These are phyloP conservation scores for Ophiostoma himal-ulmi DNA, from an alignment of 2,329 filamentous ascomycete species.

Conservation along the genomic window DNA sequence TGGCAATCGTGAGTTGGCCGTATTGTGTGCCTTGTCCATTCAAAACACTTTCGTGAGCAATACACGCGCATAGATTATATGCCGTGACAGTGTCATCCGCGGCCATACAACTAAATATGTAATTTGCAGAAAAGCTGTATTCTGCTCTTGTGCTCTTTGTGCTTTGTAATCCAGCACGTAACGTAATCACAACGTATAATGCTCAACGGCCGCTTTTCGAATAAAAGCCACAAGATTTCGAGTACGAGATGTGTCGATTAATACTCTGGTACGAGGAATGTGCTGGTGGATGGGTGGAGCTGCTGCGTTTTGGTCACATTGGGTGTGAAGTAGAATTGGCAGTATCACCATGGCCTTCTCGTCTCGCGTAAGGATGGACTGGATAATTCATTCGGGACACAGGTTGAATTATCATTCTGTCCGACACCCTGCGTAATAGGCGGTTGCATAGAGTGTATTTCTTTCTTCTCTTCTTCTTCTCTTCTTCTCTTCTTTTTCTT, in stretches of 20 bases:
- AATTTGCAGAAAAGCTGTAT: not conserved
- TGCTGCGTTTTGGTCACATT: slow-evolving; percentile 5
- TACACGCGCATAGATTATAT: not conserved
- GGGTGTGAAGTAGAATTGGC: slow-evolving; percentile 1
- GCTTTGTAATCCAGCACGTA: not conserved
- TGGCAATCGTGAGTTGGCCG: not conserved
- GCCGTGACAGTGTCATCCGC: not conserved
- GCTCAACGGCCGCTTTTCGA: not conserved
- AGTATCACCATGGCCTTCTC: not conserved
- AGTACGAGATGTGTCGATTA: not conserved
- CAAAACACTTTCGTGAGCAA: not conserved
- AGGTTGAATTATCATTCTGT: too few relatives aligned
- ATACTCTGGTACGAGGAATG: not conserved
- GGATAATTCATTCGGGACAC: too few relatives aligned
- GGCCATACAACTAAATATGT: not conserved
- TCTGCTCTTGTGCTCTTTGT: not conserved
- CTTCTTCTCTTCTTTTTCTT: not conserved
- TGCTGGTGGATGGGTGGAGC: not conserved
- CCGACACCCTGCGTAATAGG: too few relatives aligned
- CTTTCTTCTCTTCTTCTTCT: not conserved
- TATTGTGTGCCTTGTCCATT: not conserved
- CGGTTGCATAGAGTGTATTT: too few relatives aligned
- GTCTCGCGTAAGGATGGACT: not conserved
- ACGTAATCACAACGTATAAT: not conserved
- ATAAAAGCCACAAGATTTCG: not conserved